Percentiles rank a stretch among this genome's conserved stretches.
Evolutionary conservation across 2,329 filamentous ascomycete genomes (phyloP).

Genomic region (Sclerotinia spermophila): DNA sequence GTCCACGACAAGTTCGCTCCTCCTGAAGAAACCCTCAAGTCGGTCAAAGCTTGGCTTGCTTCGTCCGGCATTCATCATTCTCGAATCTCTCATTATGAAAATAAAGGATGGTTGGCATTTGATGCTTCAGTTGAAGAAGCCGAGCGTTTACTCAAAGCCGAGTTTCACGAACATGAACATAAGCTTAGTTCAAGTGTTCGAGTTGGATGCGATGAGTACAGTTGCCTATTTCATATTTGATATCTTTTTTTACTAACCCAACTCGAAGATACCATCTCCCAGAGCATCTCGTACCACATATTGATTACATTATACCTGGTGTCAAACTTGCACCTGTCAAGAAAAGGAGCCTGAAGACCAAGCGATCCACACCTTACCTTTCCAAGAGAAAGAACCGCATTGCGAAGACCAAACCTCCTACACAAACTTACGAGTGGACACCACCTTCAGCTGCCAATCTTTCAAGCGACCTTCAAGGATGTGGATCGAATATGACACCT

Average conservation of each 20-base stretch:
- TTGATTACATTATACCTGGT: constrained; percentile 48
- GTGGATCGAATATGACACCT: constrained; percentile 24
- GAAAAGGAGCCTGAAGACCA: constrained; percentile 22
- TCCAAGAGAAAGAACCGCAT: constrained; percentile 11
- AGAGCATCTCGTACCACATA: constrained; percentile 40
- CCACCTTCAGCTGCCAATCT: constrained; percentile 12
- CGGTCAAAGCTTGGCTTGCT: constrained; percentile 38
- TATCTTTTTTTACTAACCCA: background rate
- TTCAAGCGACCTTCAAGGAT: constrained; percentile 20
- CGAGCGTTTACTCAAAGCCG: constrained; percentile 37
- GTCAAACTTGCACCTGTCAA: constrained; percentile 36
- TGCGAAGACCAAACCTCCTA: background rate
- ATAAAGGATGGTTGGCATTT: constrained; percentile 39
- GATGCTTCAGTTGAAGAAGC: constrained; percentile 38
- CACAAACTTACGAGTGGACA: background rate
- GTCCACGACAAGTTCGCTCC: constrained; percentile 38
- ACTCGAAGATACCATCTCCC: constrained; percentile 41
- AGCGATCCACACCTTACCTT: constrained; percentile 15
- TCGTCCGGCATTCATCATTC: constrained; percentile 35
- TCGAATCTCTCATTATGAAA: constrained; percentile 36
- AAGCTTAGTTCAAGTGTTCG: constrained; percentile 27
- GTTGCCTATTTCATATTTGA: background rate
- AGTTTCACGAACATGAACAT: constrained; percentile 39
- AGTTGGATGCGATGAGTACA: constrained; percentile 39
- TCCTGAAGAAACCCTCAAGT: constrained; percentile 26